A percentile compares a stretch with the other conserved stretches of the same genome.
phyloP scores from a whole-genome alignment of 768 basidiomycete species.

The Podaxis sp. region DNA sequence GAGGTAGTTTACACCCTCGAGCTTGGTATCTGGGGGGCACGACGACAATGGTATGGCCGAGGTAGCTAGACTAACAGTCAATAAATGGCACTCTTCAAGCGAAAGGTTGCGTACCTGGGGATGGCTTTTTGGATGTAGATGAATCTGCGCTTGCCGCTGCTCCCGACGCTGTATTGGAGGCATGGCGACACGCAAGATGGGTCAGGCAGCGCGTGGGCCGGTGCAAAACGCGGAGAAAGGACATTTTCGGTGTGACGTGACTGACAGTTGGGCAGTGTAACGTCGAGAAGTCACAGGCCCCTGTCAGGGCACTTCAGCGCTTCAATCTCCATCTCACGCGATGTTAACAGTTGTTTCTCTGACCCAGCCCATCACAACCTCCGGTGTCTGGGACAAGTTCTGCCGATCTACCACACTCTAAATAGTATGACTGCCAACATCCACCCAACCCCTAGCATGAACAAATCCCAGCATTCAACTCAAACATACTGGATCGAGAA shows the following conservation, averaged over 20 bases:
- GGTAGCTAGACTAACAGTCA: not conserved
- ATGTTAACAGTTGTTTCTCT: no score
- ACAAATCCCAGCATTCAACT: slow-evolving; percentile 76
- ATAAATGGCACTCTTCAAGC: no score
- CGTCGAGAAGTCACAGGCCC: not conserved
- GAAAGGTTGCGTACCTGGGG: not conserved
- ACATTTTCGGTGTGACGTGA: slow-evolving; percentile 23
- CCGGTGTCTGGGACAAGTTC: no score
- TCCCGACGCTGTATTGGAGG: not conserved
- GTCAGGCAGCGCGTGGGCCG: slow-evolving; percentile 18
- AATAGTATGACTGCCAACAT: no score
- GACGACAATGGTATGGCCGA: slow-evolving; percentile 48
- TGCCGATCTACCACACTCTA: no score
- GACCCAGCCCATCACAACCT: no score
- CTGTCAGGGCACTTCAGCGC: not conserved
- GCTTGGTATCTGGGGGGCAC: slow-evolving; percentile 68
- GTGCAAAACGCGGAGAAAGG: slow-evolving; percentile 25
- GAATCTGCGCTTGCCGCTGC: no score
- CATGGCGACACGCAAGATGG: slow-evolving; percentile 1
- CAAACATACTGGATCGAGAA: slow-evolving; percentile 77
- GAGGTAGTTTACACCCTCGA: slow-evolving; percentile 81
- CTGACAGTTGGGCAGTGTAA: not conserved
- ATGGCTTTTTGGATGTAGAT: not conserved
- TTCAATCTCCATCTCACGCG: no score
- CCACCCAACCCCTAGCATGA: no score